Base-by-base conservation (phyloP, 1,284 basidiomycete species). In the Somion occarium region DNA sequence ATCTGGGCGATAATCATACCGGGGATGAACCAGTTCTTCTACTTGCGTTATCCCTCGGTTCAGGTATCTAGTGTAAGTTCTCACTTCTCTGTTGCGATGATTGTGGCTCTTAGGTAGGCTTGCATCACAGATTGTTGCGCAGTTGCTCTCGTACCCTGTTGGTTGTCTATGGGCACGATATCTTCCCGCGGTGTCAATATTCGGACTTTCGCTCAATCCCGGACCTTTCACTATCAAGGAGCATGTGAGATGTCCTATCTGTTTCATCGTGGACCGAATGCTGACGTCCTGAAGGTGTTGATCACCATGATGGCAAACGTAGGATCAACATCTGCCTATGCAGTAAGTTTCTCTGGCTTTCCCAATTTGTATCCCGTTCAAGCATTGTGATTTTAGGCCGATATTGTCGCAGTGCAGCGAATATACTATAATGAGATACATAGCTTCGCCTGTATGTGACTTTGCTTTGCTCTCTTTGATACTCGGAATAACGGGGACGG, bases 271-370 rank as follows among this genome's bases (percentile, higher is more conserved):
- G n/a, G n/a, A n/a, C n/a, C n/a, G n/a, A n/a, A n/a, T n/a, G n/a
- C 24, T 38, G n/a, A 44, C 18, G 34, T 44, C 34, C 19, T 38
- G 34, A 39, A 65, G 63, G 63, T 65, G 3, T 63, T 83, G 43
- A 74, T 81, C 54, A 81, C 76, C 2, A 72, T 91, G 62, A 91
- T 91, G 85, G 83, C 85, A 15, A 83, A 76, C 54, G 81, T 83
- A 22, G 78, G 76, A 34, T 72, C 74, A 13, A 70, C 71, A 25
- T 73, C 73, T 46, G 82, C 84, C 1, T 86, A 85, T 59, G 82
- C 81, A 1, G 60, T 63, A 23, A 45, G 62, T 57, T 26, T 22
- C 30, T 7, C 19, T 43, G 22, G 19, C 15, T 20, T 23, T 30
- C 34, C 47, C n/a, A 44, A 34, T 24, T 11, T 15, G 11, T 27